A percentile compares a stretch with the other conserved stretches of the same genome.
Conservation (phyloP, 1,139 yeast species). For the Barnettozyma hawaiiensis region DNA sequence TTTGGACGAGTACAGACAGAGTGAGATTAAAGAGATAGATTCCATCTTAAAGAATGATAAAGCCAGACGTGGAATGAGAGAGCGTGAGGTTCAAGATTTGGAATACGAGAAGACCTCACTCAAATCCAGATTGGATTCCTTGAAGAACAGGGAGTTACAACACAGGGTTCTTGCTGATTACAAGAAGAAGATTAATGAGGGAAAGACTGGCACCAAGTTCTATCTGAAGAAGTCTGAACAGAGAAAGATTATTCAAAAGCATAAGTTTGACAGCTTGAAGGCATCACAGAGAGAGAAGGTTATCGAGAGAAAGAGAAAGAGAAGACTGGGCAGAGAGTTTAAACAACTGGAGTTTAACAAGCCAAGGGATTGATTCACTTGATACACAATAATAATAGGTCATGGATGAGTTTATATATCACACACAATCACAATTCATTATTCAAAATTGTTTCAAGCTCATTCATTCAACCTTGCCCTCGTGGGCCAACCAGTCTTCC, state of each 20-base stretch:
- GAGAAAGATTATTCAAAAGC: conserved; percentile 79
- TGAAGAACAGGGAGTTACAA: conserved; percentile 74
- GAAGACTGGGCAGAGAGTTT: conserved; percentile 87
- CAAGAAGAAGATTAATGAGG: conserved; percentile 30
- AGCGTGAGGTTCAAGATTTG: conserved; percentile 48
- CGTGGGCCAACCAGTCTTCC: conserved; percentile 64
- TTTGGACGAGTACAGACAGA: conserved; percentile 75
- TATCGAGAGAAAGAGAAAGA: conserved; percentile 91
- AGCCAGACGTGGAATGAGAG: conserved; percentile 38
- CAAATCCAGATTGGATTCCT: conserved; percentile 69
- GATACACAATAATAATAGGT: not conserved
- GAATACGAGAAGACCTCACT: conserved; percentile 52
- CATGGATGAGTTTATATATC: not conserved
- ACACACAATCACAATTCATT: not conserved
- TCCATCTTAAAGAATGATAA: conserved; percentile 52
- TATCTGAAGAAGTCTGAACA: conserved; percentile 78
- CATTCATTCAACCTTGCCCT: conserved; percentile 6
- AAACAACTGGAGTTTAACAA: conserved; percentile 61
- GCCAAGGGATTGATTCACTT: conserved; percentile 20
- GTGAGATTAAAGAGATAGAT: conserved; percentile 61
- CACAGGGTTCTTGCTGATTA: conserved; percentile 45
- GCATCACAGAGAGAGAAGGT: conserved; percentile 78
- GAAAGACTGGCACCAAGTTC: conserved; percentile 34
- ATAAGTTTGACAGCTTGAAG: conserved; percentile 83
- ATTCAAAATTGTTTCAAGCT: not conserved